Evolutionary conservation across 441 rosid genomes (phyloP), one percentile per base, ranked within the genome.

Genomic region (Isatis lusitanica): DNA sequence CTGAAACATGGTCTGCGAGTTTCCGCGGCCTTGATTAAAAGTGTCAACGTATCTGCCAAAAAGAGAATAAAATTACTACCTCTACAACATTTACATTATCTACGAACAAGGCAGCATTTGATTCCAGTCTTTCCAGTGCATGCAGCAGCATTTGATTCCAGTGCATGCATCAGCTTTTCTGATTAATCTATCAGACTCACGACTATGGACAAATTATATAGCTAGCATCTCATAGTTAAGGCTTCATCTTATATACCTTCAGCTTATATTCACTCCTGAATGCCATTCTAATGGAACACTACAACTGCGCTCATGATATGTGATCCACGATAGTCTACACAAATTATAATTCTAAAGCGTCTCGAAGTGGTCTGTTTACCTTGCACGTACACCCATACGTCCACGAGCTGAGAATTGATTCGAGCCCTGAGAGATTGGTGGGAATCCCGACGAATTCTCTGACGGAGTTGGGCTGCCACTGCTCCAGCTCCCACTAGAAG

Each of bases 31-130:
- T 96, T 88, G 87, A 70, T 78, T 69, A 43, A 42, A 78, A 9
- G 99, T 90, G 84, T 93, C 98, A 11, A 95, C 99, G 53, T 95
- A 95, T 85, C 99, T 95, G 85, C 61, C 17, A 58, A 33, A 59
- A 58, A 9, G 21, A 38, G 43, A 8, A 74, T 40, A 61, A 43
- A 66, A 6, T 36, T 18, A 60, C 53, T 55, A 21, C 10, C 48
- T 53, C 42, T 44, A 12, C 3, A 53, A 21, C 69, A 62, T 43
- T 35, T 42, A 43, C 9, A 26, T 33, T 31, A 68, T 68, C 65
- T 35, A 58, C 66, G 35, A 55, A 51, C 60, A 66, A 46, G 31
- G 47, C 11, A 59, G 11, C 13, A 18, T 59, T 10, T 39, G 65
- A 21, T n/a, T n/a, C n/a, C n/a, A n/a, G n/a, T n/a, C n/a, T n/a